Conservation (phyloP, 1,139 yeast genomes). For the Debaryomycetaceae sp. region DNA sequence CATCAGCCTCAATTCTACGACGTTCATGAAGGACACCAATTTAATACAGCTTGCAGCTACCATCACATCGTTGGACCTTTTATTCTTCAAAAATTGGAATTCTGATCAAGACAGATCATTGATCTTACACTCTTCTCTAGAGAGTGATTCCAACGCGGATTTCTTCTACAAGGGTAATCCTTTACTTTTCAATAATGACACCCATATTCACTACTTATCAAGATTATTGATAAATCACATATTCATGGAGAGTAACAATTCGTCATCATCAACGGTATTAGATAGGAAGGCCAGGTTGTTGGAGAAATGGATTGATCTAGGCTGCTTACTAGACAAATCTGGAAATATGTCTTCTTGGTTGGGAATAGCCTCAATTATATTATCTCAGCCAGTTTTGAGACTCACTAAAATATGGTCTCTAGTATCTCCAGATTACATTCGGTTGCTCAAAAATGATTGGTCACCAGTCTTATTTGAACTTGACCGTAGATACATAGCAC, state of each 20-base stretch:
- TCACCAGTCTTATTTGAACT: slow-evolving; percentile 90
- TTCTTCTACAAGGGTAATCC: slow-evolving; percentile 43
- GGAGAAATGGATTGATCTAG: slow-evolving; percentile 84
- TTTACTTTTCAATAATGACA: slow-evolving; percentile 61
- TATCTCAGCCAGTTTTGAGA: slow-evolving; percentile 81
- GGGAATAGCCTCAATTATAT: slow-evolving; percentile 79
- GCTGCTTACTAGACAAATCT: slow-evolving; percentile 67
- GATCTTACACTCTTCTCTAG: slow-evolving; percentile 29
- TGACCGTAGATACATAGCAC: slow-evolving; percentile 65
- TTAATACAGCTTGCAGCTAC: slow-evolving; percentile 51
- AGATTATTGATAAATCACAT: slow-evolving; percentile 69
- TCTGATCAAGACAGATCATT: slow-evolving; percentile 56
- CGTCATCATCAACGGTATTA: slow-evolving; percentile 18
- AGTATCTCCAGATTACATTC: slow-evolving; percentile 60
- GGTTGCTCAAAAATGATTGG: slow-evolving; percentile 78
- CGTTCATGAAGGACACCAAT: slow-evolving; percentile 43
- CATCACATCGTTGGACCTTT: slow-evolving; percentile 55
- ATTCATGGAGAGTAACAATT: slow-evolving; percentile 43
- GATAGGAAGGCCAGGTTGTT: slow-evolving; percentile 63
- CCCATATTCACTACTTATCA: slow-evolving; percentile 74
- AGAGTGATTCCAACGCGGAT: slow-evolving; percentile 17
- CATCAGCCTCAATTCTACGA: slow-evolving; percentile 28
- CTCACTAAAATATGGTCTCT: slow-evolving; percentile 72
- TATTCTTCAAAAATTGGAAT: slow-evolving; percentile 65
- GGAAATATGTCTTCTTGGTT: slow-evolving; percentile 98